Conservation (phyloP, 371 early-diverging fungal genomes). For the Capillidium heterosporum region DNA sequence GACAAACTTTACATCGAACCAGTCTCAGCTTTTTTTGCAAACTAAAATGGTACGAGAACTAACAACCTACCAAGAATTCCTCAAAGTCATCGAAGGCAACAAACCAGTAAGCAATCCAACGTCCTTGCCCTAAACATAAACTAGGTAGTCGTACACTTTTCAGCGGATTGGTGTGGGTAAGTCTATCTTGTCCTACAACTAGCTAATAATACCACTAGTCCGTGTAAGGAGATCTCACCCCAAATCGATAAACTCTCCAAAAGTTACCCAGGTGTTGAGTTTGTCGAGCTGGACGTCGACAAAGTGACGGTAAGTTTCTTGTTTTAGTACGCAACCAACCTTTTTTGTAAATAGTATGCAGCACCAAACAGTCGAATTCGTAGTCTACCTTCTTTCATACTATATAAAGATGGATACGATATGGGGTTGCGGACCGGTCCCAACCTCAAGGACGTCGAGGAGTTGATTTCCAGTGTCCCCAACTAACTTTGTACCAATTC, state of each 20-base stretch:
- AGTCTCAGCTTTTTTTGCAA: too few relatives aligned
- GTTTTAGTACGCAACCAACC: not conserved
- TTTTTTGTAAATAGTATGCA: not conserved
- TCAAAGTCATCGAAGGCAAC: not conserved
- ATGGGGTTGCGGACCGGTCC: too few relatives aligned
- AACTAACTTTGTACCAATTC: too few relatives aligned
- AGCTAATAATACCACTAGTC: conserved; percentile 22
- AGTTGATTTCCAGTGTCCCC: too few relatives aligned
- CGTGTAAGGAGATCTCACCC: conserved; percentile 79
- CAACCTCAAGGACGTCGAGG: too few relatives aligned
- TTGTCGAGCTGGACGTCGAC: conserved; percentile 76
- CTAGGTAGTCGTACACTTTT: conserved; percentile 12
- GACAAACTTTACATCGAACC: too few relatives aligned
- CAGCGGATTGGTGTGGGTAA: conserved; percentile 17
- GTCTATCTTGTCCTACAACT: not conserved
- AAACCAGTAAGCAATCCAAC: not conserved
- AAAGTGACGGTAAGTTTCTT: conserved; percentile 17
- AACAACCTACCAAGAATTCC: not conserved
- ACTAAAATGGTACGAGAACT: conserved; percentile 2
- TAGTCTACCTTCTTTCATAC: too few relatives aligned
- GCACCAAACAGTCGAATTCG: too few relatives aligned
- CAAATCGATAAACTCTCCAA: conserved; percentile 33
- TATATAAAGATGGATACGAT: too few relatives aligned
- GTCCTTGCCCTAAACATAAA: not conserved
- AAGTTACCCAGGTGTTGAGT: conserved; percentile 29